Evolutionary conservation across 768 basidiomycete genomes (phyloP), one percentile per base, ranked within the genome.

Genomic region (Pholiota microspora): DNA sequence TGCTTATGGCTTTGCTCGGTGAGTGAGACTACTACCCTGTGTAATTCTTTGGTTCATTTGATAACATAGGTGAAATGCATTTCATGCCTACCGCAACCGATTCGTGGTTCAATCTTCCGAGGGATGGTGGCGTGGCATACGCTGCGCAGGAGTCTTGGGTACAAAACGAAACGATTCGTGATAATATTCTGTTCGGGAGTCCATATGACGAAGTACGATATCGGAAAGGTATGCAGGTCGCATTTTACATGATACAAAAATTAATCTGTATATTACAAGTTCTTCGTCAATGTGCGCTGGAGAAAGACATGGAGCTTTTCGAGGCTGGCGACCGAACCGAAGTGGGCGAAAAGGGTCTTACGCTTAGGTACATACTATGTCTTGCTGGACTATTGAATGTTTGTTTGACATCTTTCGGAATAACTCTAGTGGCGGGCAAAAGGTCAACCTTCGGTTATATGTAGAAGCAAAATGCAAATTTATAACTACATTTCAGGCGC

Each of bases 91-190:
- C 71, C 7, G 65, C 70, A 7, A 72, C 79, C 0, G 77, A 80
- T 38, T 83, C 88, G 0, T 87, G 81, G 78, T 88, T 78, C 67
- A 83, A 81, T 57, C 78, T 93, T 5, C 90, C 91, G 23, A 74
- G 89, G 2, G 71, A 71, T 3, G 77, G 77, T 0, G 89, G 91
- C 4, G 78, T 94, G 34, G 84, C 89, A 2, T 92, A 89, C 64
- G 87, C 87, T 5, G 86, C 87, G 2, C 92, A 95, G 66, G 89
- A 92, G 64, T 84, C 88, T 3, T 95, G 90, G 90, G 84, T 92
- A 2, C 81, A 86, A 66, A 92, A 91, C 59, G 88, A 87, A 55
- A 90, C 88, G 0, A 88, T 91, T 49, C 59, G 81, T 69, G 87
- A 92, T 38, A 96, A 95, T 63, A 88, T 96, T 55, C 69, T 89